These are phyloP conservation scores for Mucor irregularis DNA, from an alignment of 371 early-diverging fungal species.

Conservation along the genomic window DNA sequence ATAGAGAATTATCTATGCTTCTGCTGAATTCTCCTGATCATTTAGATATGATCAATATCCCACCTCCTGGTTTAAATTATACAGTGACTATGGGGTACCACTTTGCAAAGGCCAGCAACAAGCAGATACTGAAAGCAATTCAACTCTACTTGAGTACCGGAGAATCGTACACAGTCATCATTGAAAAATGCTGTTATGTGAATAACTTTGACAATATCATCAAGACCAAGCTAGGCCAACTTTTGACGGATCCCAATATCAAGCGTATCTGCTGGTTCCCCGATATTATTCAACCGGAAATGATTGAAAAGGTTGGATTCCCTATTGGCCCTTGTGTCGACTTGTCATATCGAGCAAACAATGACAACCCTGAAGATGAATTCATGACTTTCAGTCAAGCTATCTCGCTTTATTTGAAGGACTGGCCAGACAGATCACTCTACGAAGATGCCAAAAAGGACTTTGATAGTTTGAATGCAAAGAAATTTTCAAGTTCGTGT, in stretches of 20 bases:
- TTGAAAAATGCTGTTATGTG: no score
- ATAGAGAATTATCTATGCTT: background rate
- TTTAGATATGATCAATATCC: conserved; percentile 13
- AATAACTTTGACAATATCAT: no score
- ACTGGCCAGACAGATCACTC: conserved; percentile 16
- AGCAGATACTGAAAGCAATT: conserved; percentile 23
- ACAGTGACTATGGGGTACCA: conserved; percentile 25
- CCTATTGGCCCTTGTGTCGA: conserved; percentile 22
- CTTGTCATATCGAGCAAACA: conserved; percentile 5
- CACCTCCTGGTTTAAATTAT: background rate
- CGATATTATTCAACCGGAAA: conserved; percentile 1
- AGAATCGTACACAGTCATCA: conserved; percentile 27
- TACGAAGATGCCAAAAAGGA: conserved; percentile 17
- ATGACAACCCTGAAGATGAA: background rate
- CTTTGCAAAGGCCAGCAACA: background rate
- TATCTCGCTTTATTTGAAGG: conserved; percentile 4
- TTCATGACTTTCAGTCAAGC: background rate
- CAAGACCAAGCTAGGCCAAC: conserved; percentile 16
- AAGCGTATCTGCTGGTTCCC: conserved; percentile 32
- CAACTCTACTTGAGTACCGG: conserved; percentile 31
- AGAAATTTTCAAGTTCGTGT: conserved; percentile 22
- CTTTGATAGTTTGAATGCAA: background rate
- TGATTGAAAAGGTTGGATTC: conserved; percentile 24
- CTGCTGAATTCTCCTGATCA: conserved; percentile 10
- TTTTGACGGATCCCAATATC: conserved; percentile 29